These are phyloP conservation scores for Epichloe brachyelytri DNA, from an alignment of 2,329 filamentous ascomycete genomes.

Conservation along the genomic window DNA sequence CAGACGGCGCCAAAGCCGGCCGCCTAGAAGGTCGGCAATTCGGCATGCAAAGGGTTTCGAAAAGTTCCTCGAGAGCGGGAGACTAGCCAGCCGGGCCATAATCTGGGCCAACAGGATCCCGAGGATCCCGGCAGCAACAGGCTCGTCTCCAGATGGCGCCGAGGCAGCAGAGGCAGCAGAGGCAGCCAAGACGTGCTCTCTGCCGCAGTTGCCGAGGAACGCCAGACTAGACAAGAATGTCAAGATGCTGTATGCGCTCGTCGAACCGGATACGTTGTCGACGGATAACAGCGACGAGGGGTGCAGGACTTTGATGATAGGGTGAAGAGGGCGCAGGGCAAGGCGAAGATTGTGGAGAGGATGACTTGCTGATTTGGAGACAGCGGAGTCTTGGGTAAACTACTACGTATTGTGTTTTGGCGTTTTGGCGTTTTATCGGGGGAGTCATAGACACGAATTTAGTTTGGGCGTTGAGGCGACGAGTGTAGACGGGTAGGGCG, in stretches of 20 bases:
- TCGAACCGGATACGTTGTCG: slow-evolving; percentile 64
- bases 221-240: slow-evolving; percentile 66
- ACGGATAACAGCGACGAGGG: slow-evolving; percentile 75
- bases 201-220: slow-evolving; percentile 39
- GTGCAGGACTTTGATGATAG: slow-evolving; percentile 88
- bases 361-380: slow-evolving; percentile 29
- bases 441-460: too few species aligned
- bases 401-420: neutral
- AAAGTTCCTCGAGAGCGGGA: slow-evolving; percentile 74
- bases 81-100: slow-evolving; percentile 61
- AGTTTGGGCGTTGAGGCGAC: too few species aligned
- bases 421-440: neutral
- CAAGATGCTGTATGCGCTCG: slow-evolving; percentile 58
- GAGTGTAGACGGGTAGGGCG: too few species aligned
- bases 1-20: slow-evolving; percentile 66
- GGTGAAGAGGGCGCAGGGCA: slow-evolving; percentile 68
- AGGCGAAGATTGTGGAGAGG: slow-evolving; percentile 73
- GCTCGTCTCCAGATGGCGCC: slow-evolving; percentile 1
- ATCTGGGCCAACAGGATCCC: slow-evolving; percentile 71
- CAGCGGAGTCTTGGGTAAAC: neutral
- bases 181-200: slow-evolving; percentile 8
- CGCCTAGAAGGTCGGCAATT: slow-evolving; percentile 81
- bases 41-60: slow-evolving; percentile 84
- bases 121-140: neutral
- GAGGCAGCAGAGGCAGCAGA: neutral